Conservation (phyloP, 2,329 filamentous ascomycete species). For the Aspergillus uvarum region DNA sequence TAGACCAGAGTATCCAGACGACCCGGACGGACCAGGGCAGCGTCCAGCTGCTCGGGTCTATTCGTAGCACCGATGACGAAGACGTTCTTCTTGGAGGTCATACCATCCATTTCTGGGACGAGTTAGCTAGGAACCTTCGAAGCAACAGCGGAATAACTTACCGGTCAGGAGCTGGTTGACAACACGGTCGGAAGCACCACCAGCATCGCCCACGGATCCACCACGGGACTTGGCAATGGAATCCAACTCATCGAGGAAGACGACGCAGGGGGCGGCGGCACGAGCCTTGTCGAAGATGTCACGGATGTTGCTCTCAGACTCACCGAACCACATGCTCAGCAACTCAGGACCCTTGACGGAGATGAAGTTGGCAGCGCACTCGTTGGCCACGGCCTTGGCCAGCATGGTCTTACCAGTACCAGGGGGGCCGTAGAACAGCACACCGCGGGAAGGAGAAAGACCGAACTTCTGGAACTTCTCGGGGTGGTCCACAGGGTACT, state of each 20-base stretch:
- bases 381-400: slow-evolving; percentile 98
- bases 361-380: slow-evolving; percentile 99
- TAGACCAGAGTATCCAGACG: slow-evolving; percentile 99
- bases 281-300: slow-evolving; percentile 99
- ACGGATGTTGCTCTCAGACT: slow-evolving; percentile 99
- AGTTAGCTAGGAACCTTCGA: slow-evolving; percentile 43
- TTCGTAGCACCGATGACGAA: slow-evolving; percentile 99
- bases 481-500: slow-evolving; percentile 98
- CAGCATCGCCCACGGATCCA: slow-evolving; percentile 91
- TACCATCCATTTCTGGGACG: slow-evolving; percentile 87
- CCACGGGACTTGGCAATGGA: slow-evolving; percentile 99
- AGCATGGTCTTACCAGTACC: slow-evolving; percentile 99
- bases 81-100: slow-evolving; percentile 99
- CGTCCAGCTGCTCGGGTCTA: slow-evolving; percentile 96
- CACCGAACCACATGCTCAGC: slow-evolving; percentile 99
- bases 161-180: slow-evolving; percentile 98
- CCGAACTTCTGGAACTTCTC: slow-evolving; percentile 99
- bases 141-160: slow-evolving; percentile 49
- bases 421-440: slow-evolving; percentile 96
- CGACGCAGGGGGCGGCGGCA: slow-evolving; percentile 94
- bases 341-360: slow-evolving; percentile 98
- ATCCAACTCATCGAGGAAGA: slow-evolving; percentile 98
- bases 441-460: slow-evolving; percentile 94
- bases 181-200: slow-evolving; percentile 97
- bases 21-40: slow-evolving; percentile 94